phyloP scores from a whole-genome alignment of 75 land plant genomes.

The Cunninghamia lanceolata region DNA sequence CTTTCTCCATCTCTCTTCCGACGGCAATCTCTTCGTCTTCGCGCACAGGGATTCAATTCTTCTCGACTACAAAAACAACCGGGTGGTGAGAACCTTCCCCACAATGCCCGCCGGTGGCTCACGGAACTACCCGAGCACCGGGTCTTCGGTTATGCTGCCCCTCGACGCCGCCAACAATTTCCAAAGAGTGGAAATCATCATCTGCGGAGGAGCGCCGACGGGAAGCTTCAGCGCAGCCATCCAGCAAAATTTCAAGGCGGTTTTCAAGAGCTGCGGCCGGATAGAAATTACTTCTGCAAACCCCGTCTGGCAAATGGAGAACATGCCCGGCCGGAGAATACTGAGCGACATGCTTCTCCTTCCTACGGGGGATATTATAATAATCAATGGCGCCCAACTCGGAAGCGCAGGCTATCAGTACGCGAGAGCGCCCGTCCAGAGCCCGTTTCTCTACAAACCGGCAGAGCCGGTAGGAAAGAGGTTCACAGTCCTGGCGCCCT shows the following conservation, averaged over 20 bases:
- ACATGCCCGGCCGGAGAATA: constrained; percentile 57
- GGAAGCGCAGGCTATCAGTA: too few species aligned
- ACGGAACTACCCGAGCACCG: constrained; percentile 35
- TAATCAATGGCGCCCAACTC: too few species aligned
- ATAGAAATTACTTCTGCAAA: constrained; percentile 40
- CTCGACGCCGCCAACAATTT: background rate
- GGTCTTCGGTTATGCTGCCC: constrained; percentile 31
- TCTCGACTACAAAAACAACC: constrained; percentile 28
- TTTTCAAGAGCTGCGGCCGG: constrained; percentile 42
- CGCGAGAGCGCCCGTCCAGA: too few species aligned
- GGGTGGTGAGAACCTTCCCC: constrained; percentile 26
- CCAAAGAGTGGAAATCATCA: constrained; percentile 33
- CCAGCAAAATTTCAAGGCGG: constrained; percentile 18
- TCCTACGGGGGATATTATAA: constrained; percentile 20
- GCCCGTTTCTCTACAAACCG: too few species aligned
- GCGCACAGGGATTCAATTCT: constrained; percentile 45
- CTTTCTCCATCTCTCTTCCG: constrained; percentile 20
- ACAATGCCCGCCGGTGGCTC: constrained; percentile 25
- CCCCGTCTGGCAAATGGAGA: constrained; percentile 63
- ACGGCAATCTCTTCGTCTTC: constrained; percentile 45
- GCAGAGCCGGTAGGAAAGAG: too few species aligned
- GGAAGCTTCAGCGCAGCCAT: background rate
- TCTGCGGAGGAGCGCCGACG: constrained; percentile 62
- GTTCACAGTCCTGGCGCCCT: too few species aligned
- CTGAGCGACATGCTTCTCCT: constrained; percentile 80